These are phyloP conservation scores for Plantago ovata DNA, from an alignment of 257 asterid genomes.

Conservation along the genomic window DNA sequence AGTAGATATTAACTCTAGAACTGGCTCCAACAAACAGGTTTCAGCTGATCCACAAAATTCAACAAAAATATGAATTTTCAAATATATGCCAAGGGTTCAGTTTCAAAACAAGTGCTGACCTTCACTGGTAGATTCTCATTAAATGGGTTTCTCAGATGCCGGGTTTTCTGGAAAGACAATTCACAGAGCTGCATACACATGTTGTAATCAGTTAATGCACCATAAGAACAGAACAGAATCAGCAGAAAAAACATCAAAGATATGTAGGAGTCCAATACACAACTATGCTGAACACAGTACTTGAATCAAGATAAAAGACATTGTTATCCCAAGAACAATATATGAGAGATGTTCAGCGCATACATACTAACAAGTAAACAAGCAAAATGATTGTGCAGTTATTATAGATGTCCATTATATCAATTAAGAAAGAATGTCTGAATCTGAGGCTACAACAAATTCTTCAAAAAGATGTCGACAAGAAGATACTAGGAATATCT, in stretches of 20 bases:
- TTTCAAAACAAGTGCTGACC: slow-evolving; percentile 37
- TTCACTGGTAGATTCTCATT: slow-evolving; percentile 86
- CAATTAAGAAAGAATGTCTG: no score
- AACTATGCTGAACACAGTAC: no score
- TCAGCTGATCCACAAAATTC: background rate
- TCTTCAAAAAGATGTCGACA: background rate
- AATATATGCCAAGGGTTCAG: slow-evolving; percentile 7
- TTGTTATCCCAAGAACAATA: no score
- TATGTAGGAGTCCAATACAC: background rate
- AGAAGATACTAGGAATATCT: slow-evolving; percentile 7
- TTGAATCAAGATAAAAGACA: no score
- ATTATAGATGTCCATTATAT: no score
- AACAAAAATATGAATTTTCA: slow-evolving; percentile 1
- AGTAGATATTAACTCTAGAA: background rate
- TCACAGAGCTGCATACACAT: slow-evolving; percentile 72
- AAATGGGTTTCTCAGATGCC: slow-evolving; percentile 82
- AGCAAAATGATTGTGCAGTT: no score
- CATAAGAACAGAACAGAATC: slow-evolving; percentile 3
- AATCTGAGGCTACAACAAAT: slow-evolving; percentile 5
- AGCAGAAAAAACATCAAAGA: background rate
- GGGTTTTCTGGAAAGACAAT: slow-evolving; percentile 83
- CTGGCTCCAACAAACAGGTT: background rate
- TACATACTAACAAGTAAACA: no score
- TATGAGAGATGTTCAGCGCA: no score
- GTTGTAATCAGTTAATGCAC: slow-evolving; percentile 20